Evolutionary conservation across 768 basidiomycete species (phyloP).

Genomic region (Holtermannia corniformis): DNA sequence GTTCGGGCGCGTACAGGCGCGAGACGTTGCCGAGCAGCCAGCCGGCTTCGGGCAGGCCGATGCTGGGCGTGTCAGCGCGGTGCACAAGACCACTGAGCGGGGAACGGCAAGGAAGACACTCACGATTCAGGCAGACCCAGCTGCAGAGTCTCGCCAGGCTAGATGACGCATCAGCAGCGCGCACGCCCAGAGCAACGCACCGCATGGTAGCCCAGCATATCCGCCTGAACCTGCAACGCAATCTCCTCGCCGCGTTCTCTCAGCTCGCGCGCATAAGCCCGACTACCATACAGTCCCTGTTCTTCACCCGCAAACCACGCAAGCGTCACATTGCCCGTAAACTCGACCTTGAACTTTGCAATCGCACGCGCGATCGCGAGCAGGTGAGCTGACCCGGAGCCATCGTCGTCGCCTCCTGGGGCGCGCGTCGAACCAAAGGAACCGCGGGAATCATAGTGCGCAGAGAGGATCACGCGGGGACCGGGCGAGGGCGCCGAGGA

Average conservation of each 20-base stretch:
- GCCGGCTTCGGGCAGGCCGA: constrained; percentile 66
- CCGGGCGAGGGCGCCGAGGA: constrained; percentile 52
- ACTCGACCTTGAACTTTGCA: constrained; percentile 54
- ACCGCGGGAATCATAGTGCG: constrained; percentile 85
- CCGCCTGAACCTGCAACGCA: constrained; percentile 77
- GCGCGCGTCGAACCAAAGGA: constrained; percentile 68
- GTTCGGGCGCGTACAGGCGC: constrained; percentile 55
- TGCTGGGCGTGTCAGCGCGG: constrained; percentile 45
- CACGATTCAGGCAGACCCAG: constrained; percentile 68
- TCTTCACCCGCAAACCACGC: constrained; percentile 85
- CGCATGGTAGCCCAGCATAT: constrained; percentile 80
- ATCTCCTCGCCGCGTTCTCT: constrained; percentile 53
- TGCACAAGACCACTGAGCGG: background rate
- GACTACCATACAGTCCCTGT: constrained; percentile 72
- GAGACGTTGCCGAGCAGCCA: constrained; percentile 68
- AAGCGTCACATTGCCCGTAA: constrained; percentile 68
- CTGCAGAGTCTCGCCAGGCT: constrained; percentile 65
- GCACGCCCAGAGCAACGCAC: constrained; percentile 14
- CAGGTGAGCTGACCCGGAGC: constrained; percentile 59
- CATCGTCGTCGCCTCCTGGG: constrained; percentile 59
- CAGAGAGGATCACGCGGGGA: constrained; percentile 63
- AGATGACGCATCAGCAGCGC: background rate
- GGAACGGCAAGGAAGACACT: constrained; percentile 25
- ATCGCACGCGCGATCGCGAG: constrained; percentile 72
- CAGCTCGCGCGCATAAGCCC: constrained; percentile 64